A percentile compares a stretch with the other conserved stretches of the same genome.
These are phyloP conservation scores for Pochonia chlamydosporia DNA, from an alignment of 2,329 filamentous ascomycete species.

Conservation along the genomic window DNA sequence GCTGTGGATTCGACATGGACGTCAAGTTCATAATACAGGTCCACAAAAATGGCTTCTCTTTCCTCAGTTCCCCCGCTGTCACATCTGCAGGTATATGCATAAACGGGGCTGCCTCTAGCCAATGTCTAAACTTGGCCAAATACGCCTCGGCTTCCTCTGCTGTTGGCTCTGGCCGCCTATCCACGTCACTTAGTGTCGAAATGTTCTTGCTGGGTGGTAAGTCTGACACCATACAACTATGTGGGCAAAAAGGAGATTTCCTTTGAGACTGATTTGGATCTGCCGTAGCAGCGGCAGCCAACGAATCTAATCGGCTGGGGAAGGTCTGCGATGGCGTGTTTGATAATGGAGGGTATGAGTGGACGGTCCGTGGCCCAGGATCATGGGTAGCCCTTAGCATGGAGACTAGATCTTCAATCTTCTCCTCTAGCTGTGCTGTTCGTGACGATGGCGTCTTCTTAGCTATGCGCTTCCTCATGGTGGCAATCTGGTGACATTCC, in stretches of 20 bases:
- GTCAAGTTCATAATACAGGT: conserved; percentile 42
- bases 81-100: conserved; percentile 32
- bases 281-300: conserved; percentile 30
- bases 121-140: conserved; percentile 34
- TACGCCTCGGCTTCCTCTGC: conserved; percentile 31
- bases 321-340: conserved; percentile 8
- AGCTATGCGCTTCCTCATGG: conserved; percentile 30
- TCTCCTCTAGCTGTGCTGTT: conserved; percentile 43
- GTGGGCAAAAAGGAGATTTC: neutral
- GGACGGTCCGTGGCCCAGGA: neutral
- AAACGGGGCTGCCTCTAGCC: conserved; percentile 39
- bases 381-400: conserved; percentile 32
- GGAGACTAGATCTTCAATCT: conserved; percentile 41
- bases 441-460: conserved; percentile 28
- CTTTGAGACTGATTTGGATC: conserved; percentile 1
- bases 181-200: conserved; percentile 11
- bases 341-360: conserved; percentile 2
- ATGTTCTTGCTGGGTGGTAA: neutral
- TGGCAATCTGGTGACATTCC: conserved; percentile 38
- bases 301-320: conserved; percentile 28
- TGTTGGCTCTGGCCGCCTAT: conserved; percentile 22
- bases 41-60: conserved; percentile 43
- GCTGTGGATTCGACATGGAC: conserved; percentile 33
- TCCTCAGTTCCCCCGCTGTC: conserved; percentile 32
- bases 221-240: neutral